phyloP scores from a whole-genome alignment of 768 basidiomycete genomes.

The Russula ochroleuca region DNA sequence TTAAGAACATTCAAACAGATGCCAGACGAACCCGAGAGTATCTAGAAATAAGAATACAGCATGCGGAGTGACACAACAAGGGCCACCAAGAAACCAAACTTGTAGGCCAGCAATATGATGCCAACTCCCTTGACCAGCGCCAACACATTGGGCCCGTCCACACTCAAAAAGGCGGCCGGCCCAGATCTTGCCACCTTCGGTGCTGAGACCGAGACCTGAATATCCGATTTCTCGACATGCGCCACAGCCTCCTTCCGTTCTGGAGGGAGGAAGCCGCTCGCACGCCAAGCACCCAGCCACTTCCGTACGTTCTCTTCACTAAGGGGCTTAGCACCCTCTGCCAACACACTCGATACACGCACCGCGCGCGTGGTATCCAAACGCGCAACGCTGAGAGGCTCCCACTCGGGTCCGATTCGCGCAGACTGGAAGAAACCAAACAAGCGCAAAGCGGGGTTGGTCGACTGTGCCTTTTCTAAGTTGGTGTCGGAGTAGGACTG shows the following conservation, averaged over 20 bases:
- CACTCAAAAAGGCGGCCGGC: neutral
- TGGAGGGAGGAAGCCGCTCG: constrained; percentile 22
- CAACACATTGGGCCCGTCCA: neutral
- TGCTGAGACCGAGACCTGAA: constrained; percentile 4
- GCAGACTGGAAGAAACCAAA: constrained; percentile 24
- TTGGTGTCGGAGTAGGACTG: constrained; percentile 9
- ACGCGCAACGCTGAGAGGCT: constrained; percentile 29
- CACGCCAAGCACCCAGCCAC: constrained; percentile 24
- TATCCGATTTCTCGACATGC: neutral
- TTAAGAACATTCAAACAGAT: neutral
- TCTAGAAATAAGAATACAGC: constrained; percentile 10
- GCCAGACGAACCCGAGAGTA: neutral
- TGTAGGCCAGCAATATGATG: constrained; percentile 8
- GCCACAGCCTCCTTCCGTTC: neutral
- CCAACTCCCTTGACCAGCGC: neutral
- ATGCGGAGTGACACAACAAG: neutral
- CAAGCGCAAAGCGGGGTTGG: constrained; percentile 25
- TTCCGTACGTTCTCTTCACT: constrained; percentile 22
- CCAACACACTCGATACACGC: constrained; percentile 23
- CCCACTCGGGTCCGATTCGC: constrained; percentile 26
- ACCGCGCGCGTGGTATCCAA: constrained; percentile 25
- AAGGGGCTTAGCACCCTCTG: constrained; percentile 11
- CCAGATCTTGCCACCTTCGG: neutral
- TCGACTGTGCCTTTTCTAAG: constrained; percentile 21
- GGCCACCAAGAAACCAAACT: constrained; percentile 15